Conservation (phyloP, 345 rosid species). For the Lepidium aucheri region DNA sequence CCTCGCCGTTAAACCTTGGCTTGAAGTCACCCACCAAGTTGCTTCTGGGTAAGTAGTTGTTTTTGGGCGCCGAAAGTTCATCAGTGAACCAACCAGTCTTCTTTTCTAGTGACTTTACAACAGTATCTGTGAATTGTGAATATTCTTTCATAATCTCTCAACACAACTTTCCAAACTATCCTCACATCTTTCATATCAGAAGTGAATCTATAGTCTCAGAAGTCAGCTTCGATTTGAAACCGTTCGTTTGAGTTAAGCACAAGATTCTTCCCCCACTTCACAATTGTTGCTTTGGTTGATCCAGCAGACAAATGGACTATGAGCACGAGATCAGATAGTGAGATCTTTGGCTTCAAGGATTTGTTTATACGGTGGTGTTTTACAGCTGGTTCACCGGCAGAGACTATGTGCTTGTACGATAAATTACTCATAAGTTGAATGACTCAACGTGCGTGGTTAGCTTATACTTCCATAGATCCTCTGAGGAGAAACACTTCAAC, state of each 20-base stretch:
- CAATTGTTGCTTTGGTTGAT: background rate
- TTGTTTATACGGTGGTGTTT: constrained; percentile 8
- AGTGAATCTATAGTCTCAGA: background rate
- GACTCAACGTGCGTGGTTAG: background rate
- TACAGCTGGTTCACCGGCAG: background rate
- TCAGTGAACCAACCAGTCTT: constrained; percentile 9
- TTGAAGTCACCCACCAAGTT: background rate
- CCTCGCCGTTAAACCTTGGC: background rate
- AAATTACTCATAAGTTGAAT: background rate
- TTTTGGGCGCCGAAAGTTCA: background rate
- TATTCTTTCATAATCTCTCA: background rate
- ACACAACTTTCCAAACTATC: constrained; percentile 1
- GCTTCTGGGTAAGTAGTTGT: background rate
- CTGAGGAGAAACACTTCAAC: constrained; percentile 5
- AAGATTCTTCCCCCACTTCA: constrained; percentile 1
- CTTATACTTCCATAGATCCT: background rate
- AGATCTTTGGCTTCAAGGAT: background rate
- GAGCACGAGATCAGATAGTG: constrained; percentile 8
- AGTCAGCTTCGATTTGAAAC: constrained; percentile 14
- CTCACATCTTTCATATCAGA: background rate
- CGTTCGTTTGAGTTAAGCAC: background rate
- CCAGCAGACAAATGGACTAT: background rate
- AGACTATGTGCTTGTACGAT: background rate
- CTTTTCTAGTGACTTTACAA: background rate
- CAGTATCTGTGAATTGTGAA: background rate